Conservation (phyloP, 108 stramenopile genomes). For the Nitzschia inconspicua region DNA sequence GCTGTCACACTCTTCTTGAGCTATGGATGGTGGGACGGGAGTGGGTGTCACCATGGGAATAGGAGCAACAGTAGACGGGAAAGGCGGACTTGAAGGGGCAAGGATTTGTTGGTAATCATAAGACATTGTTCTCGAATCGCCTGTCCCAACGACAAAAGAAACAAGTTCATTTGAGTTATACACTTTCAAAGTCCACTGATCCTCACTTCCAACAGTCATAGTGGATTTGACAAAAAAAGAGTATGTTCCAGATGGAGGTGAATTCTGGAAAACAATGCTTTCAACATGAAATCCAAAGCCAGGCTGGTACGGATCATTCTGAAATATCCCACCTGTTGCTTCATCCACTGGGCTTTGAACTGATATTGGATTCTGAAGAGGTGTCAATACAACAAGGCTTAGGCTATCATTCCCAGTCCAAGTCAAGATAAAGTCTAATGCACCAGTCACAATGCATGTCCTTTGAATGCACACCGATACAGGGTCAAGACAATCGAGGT, state of each 20-base stretch:
- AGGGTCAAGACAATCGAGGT: constrained; percentile 3
- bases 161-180: constrained; percentile 4
- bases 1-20: too few relatives aligned
- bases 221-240: constrained; percentile 6
- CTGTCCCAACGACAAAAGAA: constrained; percentile 10
- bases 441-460: constrained; percentile 14
- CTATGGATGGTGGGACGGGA: background rate
- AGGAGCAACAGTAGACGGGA: constrained; percentile 1
- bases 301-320: background rate
- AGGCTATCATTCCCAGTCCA: constrained; percentile 30
- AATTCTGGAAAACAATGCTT: constrained; percentile 14
- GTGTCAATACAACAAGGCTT: constrained; percentile 15
- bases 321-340: constrained; percentile 12
- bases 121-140: constrained; percentile 8
- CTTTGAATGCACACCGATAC: constrained; percentile 10
- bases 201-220: background rate
- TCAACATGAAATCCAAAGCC: constrained; percentile 29
- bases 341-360: background rate
- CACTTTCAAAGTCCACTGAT: constrained; percentile 19
- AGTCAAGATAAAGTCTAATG: constrained; percentile 14
- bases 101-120: background rate
- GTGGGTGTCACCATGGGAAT: constrained; percentile 1
- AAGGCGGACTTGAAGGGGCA: background rate
- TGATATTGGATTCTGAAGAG: constrained; percentile 5
- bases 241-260: constrained; percentile 7